A percentile compares a stretch with the other conserved stretches of the same genome.
Evolutionary conservation across 495 filamentous ascomycete genomes (phyloP).

Genomic region (Xylaria cubensis): DNA sequence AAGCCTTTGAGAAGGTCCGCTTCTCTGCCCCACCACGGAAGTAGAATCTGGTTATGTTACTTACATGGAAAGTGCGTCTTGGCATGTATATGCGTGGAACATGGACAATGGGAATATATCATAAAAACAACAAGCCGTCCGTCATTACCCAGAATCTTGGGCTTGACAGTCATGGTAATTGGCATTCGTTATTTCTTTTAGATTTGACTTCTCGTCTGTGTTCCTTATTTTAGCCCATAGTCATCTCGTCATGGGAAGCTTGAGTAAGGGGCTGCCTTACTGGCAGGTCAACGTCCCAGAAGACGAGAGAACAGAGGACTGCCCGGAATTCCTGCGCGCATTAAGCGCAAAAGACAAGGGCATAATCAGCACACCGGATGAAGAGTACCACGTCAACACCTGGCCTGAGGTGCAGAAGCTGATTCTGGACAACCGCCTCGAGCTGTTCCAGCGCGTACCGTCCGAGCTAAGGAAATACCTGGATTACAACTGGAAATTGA

Average conservation of each 20-base stretch:
- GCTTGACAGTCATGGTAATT: background rate
- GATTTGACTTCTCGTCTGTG: background rate
- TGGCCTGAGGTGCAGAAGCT: slow-evolving; percentile 71
- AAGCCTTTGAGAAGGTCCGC: background rate
- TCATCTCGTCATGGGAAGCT: slow-evolving; percentile 39
- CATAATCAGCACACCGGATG: slow-evolving; percentile 71
- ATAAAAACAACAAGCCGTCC: background rate
- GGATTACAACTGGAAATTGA: slow-evolving; percentile 66
- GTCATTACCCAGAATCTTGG: background rate
- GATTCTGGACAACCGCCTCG: slow-evolving; percentile 69
- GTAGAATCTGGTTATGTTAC: background rate
- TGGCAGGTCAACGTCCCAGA: slow-evolving; percentile 81
- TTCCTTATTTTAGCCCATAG: background rate
- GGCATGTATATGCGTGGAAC: background rate
- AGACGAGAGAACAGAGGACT: slow-evolving; percentile 63
- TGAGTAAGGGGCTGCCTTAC: slow-evolving; percentile 59
- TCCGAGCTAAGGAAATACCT: slow-evolving; percentile 76
- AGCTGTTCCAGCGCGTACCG: slow-evolving; percentile 75
- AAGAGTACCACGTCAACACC: slow-evolving; percentile 58
- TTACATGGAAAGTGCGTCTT: background rate
- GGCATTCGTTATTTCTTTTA: background rate
- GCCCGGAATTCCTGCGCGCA: slow-evolving; percentile 71
- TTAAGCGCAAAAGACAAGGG: slow-evolving; percentile 61
- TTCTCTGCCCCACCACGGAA: slow-evolving; percentile 4
- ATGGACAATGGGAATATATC: background rate